Evolutionary conservation across 306 rosid genomes (phyloP), one percentile per base, ranked within the genome.

Genomic region (Cicer arietinum): DNA sequence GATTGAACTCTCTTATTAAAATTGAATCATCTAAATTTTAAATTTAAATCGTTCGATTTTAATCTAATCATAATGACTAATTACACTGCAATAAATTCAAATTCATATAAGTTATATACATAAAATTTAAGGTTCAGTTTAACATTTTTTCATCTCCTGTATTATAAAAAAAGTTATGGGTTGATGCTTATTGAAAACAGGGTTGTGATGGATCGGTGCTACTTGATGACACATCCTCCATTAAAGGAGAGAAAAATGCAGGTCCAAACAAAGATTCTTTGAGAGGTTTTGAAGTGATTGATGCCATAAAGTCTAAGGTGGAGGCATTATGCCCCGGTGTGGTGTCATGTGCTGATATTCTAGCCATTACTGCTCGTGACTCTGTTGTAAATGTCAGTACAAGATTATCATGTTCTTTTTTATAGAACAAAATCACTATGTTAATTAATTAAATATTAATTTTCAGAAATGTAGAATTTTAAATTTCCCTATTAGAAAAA

Each of bases 161-260:
- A 25, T 25, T 25, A 3, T 25, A 25, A 25, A 25, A 25, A 25
- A 25, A 48, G 3, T 54, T 8, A 68, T 22, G 10, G 46, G 3
- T 25, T 40, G 46, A 58, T 59, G 6, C n/a, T 8, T 42, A 7
- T 61, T 71, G 71, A 52, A 71, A 72, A 65, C 70, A 93, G 97
- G 98, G 98, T 44, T 93, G 98, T 17, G 98, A 93, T 77, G 97
- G 86, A 45, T 93, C 98, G 1, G 57, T 93, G 2, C 80, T 93
- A 35, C 77, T 93, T 47, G 98, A 87, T 63, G 97, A 88, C 64
- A 85, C 96, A 4, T 44, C 90, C 0, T 74, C 86, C 6, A 71
- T 54, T 62, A 87, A 0, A 37, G 94, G 97, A 4, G 98, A 93
- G 81, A 88, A 93, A 53, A 87, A 85, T 6, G 97, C 98, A 3